Base-by-base conservation (phyloP, 768 basidiomycete genomes). In the Pisolithus marmoratus region DNA sequence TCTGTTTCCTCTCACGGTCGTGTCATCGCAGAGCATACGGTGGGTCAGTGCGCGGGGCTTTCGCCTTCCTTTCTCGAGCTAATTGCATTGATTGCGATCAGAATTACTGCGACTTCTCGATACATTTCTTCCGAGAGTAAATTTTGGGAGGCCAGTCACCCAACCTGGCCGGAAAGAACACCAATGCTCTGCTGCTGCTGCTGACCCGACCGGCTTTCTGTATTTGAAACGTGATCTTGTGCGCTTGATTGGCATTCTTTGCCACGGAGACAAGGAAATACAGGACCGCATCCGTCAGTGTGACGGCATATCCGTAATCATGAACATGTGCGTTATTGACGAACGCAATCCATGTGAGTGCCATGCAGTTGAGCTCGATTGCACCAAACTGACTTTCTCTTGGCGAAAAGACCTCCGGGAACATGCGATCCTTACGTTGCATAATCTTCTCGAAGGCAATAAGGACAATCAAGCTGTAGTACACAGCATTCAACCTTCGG, bases 341-440 rank as follows among this genome's bases (percentile, higher is more conserved):
- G 93, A 94, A 60, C 72, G 85, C 52, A 96, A 94, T 68, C 94
- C 94, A 37, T 94, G 94, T 95, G 66, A 70, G 93, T 82, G 7
- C 27, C 19, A 27, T 27, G 26, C 8, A 17, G 26, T 31, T 22
- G 47, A 14, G 20, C 29, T 48, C 7, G n/a, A 5, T 2, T 54
- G 20, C 17, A 15, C 8, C 20, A 51, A 31, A 9, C 23, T 23
- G 20, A 31, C 29, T n/a, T 20, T 27, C 20, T 49, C 44, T 38
- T 27, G 46, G 27, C 41, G 34, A 34, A 20, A n/a, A 60, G 94
- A 91, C 69, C 72, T 98, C 44, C 85, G 92, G 19, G 94, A 97
- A 70, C 90, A 96, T 63, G 92, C 94, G 2, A 80, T 97, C 38
- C 84, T 96, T 57, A 79, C 91, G 19, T 73, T 96, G 19, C 81